Base-by-base conservation (phyloP, 495 filamentous ascomycete genomes). In the Xylaria venustula region DNA sequence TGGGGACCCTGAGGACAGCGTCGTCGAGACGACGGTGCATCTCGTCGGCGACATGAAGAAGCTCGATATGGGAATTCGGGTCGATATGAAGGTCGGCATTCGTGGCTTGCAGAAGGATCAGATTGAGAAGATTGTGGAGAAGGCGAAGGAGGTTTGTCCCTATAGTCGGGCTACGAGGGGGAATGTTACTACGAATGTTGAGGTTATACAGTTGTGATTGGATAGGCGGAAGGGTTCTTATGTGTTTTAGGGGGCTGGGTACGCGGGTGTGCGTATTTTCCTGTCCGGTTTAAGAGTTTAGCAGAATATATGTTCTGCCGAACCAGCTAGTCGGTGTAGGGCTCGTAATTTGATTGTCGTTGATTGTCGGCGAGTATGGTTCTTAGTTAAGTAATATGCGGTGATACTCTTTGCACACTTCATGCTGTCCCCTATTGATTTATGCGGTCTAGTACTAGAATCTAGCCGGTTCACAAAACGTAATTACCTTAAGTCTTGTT, bases 81-180 rank as follows among this genome's bases (percentile, higher is more conserved):
- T 62, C 12, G 51, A 62, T 36, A 47, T 56, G 51, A 42, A 54
- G 19, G 59, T 62, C 1, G 34, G 51, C 11, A 32, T 62, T 4
- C 40, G 59, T 0, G 59, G 59, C 20, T 6, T 62, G 30, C 34
- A 56, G 22, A 55, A 44, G 59, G 44, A 42, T 22, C 26, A 26
- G 14, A 25, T 62, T n/a, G 44, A 62, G 32, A 42, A 42, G 59
- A 28, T 62, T 14, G 50, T 62, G 14, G 51, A 14, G 7, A 62
- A 28, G 34, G 59, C 59, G 3, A 37, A 23, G 44, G 51, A 55
- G 44, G 34, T 62, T 12, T 62, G 59, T 25, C 59, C 59, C 7
- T 62, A 62, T 56, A 62, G 51, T 62, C 59, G 59, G 7, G 59
- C 59, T 26, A 56, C 51, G n/a, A 28, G 41, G 30, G 59, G 59